A percentile compares a stretch with the other conserved stretches of the same genome.
These are phyloP conservation scores for Penicillium thymicola DNA, from an alignment of 2,329 filamentous ascomycete species.

Conservation along the genomic window DNA sequence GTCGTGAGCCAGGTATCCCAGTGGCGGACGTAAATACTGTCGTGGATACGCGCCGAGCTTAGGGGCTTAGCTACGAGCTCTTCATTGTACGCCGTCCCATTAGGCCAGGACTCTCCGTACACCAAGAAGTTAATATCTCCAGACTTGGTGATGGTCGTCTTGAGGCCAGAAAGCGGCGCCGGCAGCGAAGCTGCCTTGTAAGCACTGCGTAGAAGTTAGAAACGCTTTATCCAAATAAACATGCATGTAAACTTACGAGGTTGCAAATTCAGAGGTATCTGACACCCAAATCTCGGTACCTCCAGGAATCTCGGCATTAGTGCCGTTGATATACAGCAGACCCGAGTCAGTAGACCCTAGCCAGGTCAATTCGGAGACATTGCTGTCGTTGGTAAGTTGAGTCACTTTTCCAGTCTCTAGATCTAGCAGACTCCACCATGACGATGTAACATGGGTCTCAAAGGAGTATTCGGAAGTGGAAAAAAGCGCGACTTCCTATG, in stretches of 20 bases:
- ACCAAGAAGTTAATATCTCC: conserved; percentile 53
- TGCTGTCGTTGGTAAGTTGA: conserved; percentile 62
- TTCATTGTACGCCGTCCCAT: conserved; percentile 67
- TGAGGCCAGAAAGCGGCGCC: conserved; percentile 40
- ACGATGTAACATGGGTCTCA: conserved; percentile 62
- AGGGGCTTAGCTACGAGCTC: conserved; percentile 57
- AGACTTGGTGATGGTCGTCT: conserved; percentile 33
- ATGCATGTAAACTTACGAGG: conserved; percentile 25
- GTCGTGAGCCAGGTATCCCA: conserved; percentile 75
- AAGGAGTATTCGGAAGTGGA: conserved; percentile 76
- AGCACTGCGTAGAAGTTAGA: conserved; percentile 18
- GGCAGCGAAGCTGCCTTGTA: conserved; percentile 40
- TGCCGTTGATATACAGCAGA: conserved; percentile 55
- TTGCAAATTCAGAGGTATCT: conserved; percentile 31
- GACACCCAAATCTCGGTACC: conserved; percentile 41
- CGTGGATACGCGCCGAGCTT: conserved; percentile 69
- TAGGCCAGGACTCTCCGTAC: conserved; percentile 61
- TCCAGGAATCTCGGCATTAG: conserved; percentile 40
- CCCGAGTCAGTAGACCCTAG: conserved; percentile 63
- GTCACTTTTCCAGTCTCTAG: conserved; percentile 63
- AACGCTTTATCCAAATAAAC: background rate
- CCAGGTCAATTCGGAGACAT: conserved; percentile 72
- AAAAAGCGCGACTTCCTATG: conserved; percentile 45
- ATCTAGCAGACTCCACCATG: conserved; percentile 67
- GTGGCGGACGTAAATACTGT: conserved; percentile 72